Conservation (phyloP, 2,329 filamentous ascomycete species). For the Ophioceras dolichostomum region DNA sequence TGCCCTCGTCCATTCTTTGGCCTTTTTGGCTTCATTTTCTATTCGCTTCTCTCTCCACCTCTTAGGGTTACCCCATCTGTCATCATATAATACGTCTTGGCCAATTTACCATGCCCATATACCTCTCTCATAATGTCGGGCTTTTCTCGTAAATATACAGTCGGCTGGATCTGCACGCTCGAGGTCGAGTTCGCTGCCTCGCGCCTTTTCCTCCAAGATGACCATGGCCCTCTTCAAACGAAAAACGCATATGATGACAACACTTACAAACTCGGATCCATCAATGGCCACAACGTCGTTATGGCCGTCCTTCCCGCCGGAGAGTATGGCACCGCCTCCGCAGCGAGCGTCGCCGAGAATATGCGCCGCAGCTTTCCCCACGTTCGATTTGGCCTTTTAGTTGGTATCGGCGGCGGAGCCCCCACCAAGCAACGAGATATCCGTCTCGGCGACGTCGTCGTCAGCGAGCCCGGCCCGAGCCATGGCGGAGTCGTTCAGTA, state of each 20-base stretch:
- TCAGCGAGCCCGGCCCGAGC: slow-evolving; percentile 4
- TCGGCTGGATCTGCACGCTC: no score
- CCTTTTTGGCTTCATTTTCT: no score
- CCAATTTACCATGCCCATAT: no score
- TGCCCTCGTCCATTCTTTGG: no score
- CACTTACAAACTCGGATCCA: slow-evolving; percentile 18
- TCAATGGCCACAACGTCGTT: slow-evolving; percentile 22
- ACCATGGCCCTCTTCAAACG: no score
- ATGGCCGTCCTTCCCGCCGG: slow-evolving; percentile 16
- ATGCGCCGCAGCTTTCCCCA: slow-evolving; percentile 17
- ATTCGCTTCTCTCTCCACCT: no score
- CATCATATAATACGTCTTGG: no score
- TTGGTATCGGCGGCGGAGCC: slow-evolving; percentile 21
- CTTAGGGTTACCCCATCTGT: no score
- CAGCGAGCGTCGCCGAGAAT: slow-evolving; percentile 14
- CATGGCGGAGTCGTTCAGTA: slow-evolving; percentile 10
- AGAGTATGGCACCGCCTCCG: slow-evolving; percentile 12
- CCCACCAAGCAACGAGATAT: slow-evolving; percentile 16
- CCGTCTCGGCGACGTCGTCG: slow-evolving; percentile 6
- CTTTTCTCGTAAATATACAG: no score
- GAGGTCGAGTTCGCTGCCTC: no score
- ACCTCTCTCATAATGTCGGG: no score
- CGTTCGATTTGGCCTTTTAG: slow-evolving; percentile 18
- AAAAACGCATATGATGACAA: slow-evolving; percentile 12
- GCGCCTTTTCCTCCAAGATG: no score